Percentiles rank a stretch among this genome's conserved stretches.
Conservation (phyloP, 805 yeast species). For the Metschnikowia noctiluminum region DNA sequence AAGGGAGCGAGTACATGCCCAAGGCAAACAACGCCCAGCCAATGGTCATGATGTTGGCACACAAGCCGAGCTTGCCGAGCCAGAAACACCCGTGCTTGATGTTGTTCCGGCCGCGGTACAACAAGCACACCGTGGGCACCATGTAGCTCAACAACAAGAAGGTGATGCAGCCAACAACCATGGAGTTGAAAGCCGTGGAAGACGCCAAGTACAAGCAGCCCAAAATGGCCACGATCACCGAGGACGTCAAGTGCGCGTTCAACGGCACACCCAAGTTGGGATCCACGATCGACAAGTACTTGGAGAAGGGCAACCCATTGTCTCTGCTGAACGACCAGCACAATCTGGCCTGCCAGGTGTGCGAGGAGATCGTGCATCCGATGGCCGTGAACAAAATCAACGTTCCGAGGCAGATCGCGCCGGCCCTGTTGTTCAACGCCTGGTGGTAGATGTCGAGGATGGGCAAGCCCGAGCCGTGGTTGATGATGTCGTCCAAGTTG, state of each 20-base stretch:
- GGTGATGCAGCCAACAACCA: constrained; percentile 37
- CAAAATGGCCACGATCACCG: constrained; percentile 31
- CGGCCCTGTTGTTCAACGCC: constrained; percentile 32
- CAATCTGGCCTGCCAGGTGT: constrained; percentile 44
- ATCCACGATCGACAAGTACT: constrained; percentile 35
- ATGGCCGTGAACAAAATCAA: constrained; percentile 34
- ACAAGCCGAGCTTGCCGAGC: constrained; percentile 37
- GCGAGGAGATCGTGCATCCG: constrained; percentile 39
- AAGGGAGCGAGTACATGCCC: constrained; percentile 39
- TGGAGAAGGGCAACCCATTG: constrained; percentile 42
- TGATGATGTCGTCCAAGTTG: constrained; percentile 29
- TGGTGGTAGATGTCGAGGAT: constrained; percentile 40
- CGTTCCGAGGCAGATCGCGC: constrained; percentile 36
- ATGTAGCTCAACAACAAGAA: constrained; percentile 35
- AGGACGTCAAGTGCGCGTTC: constrained; percentile 38
- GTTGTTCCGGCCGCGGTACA: constrained; percentile 36
- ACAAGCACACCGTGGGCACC: constrained; percentile 35
- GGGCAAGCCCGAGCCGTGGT: constrained; percentile 35
- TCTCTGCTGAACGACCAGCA: constrained; percentile 45
- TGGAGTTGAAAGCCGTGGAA: constrained; percentile 39
- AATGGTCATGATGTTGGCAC: constrained; percentile 32
- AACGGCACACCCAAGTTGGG: constrained; percentile 38
- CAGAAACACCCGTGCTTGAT: constrained; percentile 41
- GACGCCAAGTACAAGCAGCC: constrained; percentile 38
- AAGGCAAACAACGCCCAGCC: constrained; percentile 36